These are phyloP conservation scores for Annona squamosa DNA, from an alignment of 164 flowering plant species.

Conservation along the genomic window DNA sequence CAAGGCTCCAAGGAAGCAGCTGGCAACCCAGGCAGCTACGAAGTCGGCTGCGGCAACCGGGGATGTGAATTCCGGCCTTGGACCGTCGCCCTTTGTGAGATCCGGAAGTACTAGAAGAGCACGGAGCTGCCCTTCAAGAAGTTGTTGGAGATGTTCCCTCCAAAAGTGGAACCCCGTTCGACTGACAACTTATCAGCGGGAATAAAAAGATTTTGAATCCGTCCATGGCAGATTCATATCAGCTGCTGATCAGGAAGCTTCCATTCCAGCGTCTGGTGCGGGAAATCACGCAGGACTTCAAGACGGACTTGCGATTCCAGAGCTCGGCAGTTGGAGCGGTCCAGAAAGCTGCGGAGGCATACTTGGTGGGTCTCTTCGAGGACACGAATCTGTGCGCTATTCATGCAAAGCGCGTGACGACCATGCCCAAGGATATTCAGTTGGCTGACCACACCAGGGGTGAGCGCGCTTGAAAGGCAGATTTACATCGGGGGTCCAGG, in stretches of 20 bases:
- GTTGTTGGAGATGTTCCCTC: conserved; percentile 1
- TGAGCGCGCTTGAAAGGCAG: conserved; percentile 25
- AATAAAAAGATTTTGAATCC: too few species aligned
- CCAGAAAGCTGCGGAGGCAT: conserved; percentile 30
- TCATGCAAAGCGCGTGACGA: conserved; percentile 34
- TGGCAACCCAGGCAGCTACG: conserved; percentile 21
- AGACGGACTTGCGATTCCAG: conserved; percentile 37
- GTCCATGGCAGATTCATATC: too few species aligned
- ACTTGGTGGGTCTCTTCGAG: conserved; percentile 18
- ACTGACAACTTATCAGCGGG: not conserved
- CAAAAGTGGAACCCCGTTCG: not conserved
- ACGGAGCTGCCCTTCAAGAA: conserved; percentile 19
- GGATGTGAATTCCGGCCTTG: conserved; percentile 21
- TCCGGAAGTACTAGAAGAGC: conserved; percentile 11
- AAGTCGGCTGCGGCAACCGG: conserved; percentile 35
- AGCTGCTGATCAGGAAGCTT: conserved; percentile 21
- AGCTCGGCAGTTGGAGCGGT: conserved; percentile 32
- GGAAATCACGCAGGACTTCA: conserved; percentile 35
- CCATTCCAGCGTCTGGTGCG: conserved; percentile 31
- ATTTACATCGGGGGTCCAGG: not conserved
- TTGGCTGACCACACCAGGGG: conserved; percentile 33
- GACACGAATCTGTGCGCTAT: conserved; percentile 34
- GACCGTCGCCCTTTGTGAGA: conserved; percentile 10
- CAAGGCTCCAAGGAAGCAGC: conserved; percentile 10
- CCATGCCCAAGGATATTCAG: conserved; percentile 41